Base-by-base conservation (phyloP, 2,329 filamentous ascomycete genomes). In the Botrytis pseudocinerea region DNA sequence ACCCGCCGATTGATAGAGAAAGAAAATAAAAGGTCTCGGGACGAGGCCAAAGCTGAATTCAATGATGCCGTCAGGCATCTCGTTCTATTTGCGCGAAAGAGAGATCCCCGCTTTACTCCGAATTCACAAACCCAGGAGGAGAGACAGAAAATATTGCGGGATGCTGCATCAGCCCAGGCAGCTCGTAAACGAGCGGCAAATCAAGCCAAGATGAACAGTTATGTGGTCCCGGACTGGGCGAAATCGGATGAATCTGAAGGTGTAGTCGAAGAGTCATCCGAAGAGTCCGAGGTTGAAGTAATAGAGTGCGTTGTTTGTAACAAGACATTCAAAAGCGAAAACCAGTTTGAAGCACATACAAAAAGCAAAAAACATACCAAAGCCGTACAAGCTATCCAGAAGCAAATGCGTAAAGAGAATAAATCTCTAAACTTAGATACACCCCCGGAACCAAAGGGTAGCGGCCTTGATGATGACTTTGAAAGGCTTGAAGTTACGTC, bases 341-440 rank as follows among this genome's bases (percentile, higher is more conserved):
- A 94, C 76, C 95, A 98, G 80, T 94, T 92, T 74, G 91, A 97
- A 79, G 91, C 92, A 4, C 96, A 99, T 79, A 95, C 98, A 83
- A 94, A 92, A 83, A 98, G 95, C 85, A 99, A 97, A 82, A 99
- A 98, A 83, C 96, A 99, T 79, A 83, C 91, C 75, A 98, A 97
- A 81, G 92, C 94, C 3, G 87, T 98, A 10, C 91, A 95, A 77
- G 89, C 94, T 74, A 83, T 99, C 57, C 90, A 90, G 78, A 87
- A 89, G 78, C 91, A 96, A 81, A 97, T 99, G 94, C 89, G 87
- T 77, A 90, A 91, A 77, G 93, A 99, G 79, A 92, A 95, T 78
- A 85, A 85, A 64, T 85, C 90, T 66, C 81, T 94, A 14, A 82
- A 87, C 60, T 79, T 91, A 6, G 81, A 83, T 69, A 75, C 78